Evolutionary conservation across 2,329 filamentous ascomycete genomes (phyloP).

Genomic region (Fusarium secorum): DNA sequence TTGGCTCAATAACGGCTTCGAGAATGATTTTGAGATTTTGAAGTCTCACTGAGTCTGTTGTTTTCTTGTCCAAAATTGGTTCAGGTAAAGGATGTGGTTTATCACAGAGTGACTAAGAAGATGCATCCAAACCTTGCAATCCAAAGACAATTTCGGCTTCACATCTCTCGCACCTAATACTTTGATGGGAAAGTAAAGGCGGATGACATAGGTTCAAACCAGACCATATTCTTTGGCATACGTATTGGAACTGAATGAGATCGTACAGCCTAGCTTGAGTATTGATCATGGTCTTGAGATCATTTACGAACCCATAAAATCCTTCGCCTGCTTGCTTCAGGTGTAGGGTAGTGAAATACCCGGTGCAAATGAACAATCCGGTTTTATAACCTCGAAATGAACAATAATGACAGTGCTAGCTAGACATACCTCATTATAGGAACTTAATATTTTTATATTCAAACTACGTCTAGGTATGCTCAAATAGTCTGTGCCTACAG

Average conservation of each 20-base stretch:
- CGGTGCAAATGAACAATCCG: not conserved
- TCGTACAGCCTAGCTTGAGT: not conserved
- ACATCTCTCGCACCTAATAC: not conserved
- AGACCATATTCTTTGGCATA: not conserved
- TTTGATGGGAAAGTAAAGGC: not conserved
- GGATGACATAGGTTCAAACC: fast-evolving
- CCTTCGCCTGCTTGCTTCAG: not conserved
- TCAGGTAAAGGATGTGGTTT: too few species aligned
- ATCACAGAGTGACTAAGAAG: not conserved
- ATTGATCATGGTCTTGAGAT: too few species aligned
- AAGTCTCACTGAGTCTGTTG: not conserved
- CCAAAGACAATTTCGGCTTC: not conserved
- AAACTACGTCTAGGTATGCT: fast-evolving
- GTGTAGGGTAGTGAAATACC: not conserved
- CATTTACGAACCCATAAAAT: not conserved
- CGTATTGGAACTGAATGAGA: not conserved
- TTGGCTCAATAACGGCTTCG: not conserved
- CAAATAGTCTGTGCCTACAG: not conserved
- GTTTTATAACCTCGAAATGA: too few species aligned
- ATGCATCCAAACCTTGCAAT: fast-evolving
- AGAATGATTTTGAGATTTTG: not conserved
- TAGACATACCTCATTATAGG: not conserved
- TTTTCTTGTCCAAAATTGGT: not conserved
- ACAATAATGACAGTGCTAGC: not conserved
- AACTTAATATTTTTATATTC: fast-evolving